Conservation (phyloP, 208 protist genomes). For the Polymyxa betae region DNA sequence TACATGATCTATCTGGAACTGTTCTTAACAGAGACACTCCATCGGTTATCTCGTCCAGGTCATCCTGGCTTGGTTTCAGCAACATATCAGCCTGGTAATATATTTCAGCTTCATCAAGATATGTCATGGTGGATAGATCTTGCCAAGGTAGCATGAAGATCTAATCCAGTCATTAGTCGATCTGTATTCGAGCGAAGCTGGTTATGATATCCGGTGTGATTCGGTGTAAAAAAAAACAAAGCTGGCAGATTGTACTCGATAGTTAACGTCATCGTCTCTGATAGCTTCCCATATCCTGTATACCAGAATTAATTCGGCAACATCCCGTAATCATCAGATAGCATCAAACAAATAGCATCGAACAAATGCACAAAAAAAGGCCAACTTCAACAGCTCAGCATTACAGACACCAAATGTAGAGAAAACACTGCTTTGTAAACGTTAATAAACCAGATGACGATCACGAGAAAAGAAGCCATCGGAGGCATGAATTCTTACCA, state of each 20-base stretch:
- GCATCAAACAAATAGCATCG: too few relatives aligned
- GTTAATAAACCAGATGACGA: too few relatives aligned
- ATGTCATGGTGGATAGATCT: not conserved
- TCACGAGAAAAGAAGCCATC: not conserved
- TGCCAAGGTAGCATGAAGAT: conserved; percentile 22
- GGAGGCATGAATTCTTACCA: not conserved
- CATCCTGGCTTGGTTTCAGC: not conserved
- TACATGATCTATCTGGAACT: not conserved
- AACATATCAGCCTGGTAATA: conserved; percentile 16
- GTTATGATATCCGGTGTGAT: not conserved
- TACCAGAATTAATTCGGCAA: not conserved
- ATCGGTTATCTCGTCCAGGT: not conserved
- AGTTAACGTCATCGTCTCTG: conserved; percentile 51
- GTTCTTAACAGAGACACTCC: not conserved
- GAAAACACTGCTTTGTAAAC: too few relatives aligned
- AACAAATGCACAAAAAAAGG: too few relatives aligned
- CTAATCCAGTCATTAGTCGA: conserved; percentile 16
- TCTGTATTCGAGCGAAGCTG: not conserved
- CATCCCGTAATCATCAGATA: too few relatives aligned
- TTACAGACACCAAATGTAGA: too few relatives aligned
- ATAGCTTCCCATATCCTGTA: conserved; percentile 29
- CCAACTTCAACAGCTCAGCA: too few relatives aligned
- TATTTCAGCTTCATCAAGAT: not conserved
- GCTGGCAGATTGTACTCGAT: conserved; percentile 53
- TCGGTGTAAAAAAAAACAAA: not conserved